Base-by-base conservation (phyloP, 805 yeast genomes). In the Nakazawaea wickerhamii region DNA sequence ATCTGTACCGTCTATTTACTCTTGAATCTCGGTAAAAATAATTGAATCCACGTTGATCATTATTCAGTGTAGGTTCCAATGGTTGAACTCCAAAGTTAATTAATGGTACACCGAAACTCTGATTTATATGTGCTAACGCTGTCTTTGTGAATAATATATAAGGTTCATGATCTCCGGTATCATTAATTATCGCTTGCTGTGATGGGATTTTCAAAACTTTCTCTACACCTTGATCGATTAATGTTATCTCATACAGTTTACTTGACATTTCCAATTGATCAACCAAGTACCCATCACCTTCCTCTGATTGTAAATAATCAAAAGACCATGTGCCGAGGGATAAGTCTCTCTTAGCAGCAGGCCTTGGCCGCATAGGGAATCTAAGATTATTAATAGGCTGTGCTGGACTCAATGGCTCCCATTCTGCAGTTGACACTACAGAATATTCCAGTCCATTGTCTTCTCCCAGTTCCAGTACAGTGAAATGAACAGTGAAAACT, bases 101-200 rank as follows among this genome's bases (percentile, higher is more conserved):
- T 11, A 43, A 8, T 15, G 13, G 4, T 2, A 21, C 19, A 1
- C 35, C 38, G 7, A 43, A 26, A 3, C 8, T 4, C 2, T 18
- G 13, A 20, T 33, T 13, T 11, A 43, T 10, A 18, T 11, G 30
- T 13, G 18, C 21, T 5, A 28, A 21, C 1, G 38, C 45, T n/a
- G 38, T 27, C 21, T 22, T 31, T 4, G 28, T 32, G 3, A 43
- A 13, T 10, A 43, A 28, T 10, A 33, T 14, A 22, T 43, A 43
- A 9, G 45, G 45, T 22, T 32, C 32, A 33, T 43, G 45, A 33
- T 38, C 41, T 3, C 45, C 45, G 8, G 45, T 43, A 38, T 43
- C 45, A 17, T 32, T 33, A 11, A 43, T 37, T 8, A 43, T 43
- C 21, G 34, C 27, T 18, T 43, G 41, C 8, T 35, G 25, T 6